These are phyloP conservation scores for Populus tremula DNA, from an alignment of 345 rosid species.

Conservation along the genomic window DNA sequence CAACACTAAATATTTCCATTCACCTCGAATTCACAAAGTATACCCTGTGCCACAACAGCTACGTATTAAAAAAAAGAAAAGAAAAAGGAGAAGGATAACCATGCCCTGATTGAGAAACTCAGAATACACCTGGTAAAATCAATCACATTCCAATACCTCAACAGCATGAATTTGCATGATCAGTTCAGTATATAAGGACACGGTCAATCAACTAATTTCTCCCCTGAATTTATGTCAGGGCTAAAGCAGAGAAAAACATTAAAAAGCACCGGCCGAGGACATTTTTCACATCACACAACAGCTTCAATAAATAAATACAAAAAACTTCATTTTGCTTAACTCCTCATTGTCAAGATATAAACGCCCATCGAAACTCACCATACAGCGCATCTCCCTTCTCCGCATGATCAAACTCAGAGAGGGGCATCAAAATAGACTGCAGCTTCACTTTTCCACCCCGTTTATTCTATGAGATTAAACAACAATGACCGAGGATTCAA, in stretches of 20 bases:
- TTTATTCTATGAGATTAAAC: constrained; percentile 25
- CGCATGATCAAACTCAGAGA: constrained; percentile 27
- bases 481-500: background rate
- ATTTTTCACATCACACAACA: background rate
- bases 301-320: background rate
- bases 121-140: background rate
- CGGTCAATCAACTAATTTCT: too few relatives aligned
- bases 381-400: constrained; percentile 32
- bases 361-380: constrained; percentile 14
- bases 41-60: background rate
- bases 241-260: background rate
- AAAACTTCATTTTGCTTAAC: background rate
- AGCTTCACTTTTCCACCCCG: constrained; percentile 39
- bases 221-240: background rate
- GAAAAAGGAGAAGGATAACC: background rate
- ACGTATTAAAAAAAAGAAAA: background rate
- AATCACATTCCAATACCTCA: background rate
- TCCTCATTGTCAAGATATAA: background rate
- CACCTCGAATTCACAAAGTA: background rate
- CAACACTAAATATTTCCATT: background rate
- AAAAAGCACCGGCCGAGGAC: background rate
- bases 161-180: background rate
- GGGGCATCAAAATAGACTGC: constrained; percentile 27
- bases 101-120: background rate
- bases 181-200: background rate